Evolutionary conservation across 177 flowering plant genomes (phyloP).

Genomic region (Vitis hybrid): DNA sequence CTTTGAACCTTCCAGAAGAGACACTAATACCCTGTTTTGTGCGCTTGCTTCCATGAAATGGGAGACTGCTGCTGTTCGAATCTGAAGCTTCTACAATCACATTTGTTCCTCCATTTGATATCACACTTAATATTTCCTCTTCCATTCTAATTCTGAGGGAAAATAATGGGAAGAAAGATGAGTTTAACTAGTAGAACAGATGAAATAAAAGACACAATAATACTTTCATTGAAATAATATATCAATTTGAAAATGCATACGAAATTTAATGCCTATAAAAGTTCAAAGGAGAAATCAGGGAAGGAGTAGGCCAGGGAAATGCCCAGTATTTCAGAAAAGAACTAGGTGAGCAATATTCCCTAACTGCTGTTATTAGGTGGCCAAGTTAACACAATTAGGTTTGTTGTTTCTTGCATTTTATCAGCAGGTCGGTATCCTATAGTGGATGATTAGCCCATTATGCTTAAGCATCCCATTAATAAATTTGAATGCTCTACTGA

Average conservation of each 20-base stretch:
- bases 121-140: constrained; percentile 23
- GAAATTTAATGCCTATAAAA: no score
- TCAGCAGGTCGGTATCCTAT: not conserved
- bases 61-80: constrained; percentile 25
- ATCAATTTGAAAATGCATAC: not conserved
- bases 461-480: no score
- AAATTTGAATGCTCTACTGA: no score
- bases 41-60: constrained; percentile 19
- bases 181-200: not conserved
- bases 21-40: constrained; percentile 17
- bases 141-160: constrained; percentile 17
- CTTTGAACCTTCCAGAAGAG: constrained; percentile 41
- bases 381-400: not conserved
- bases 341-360: not conserved
- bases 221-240: not conserved
- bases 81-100: constrained; percentile 28
- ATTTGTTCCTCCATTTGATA: constrained; percentile 13
- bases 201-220: not conserved
- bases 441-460: not conserved
- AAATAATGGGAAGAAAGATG: not conserved
- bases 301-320: constrained; percentile 4
- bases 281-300: not conserved
- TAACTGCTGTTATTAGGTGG: not conserved
- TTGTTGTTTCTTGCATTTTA: not conserved
- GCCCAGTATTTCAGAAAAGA: constrained; percentile 16